Evolutionary conservation across 2,329 filamentous ascomycete genomes (phyloP), one percentile per base, ranked within the genome.

Genomic region (Fusarium chaquense): DNA sequence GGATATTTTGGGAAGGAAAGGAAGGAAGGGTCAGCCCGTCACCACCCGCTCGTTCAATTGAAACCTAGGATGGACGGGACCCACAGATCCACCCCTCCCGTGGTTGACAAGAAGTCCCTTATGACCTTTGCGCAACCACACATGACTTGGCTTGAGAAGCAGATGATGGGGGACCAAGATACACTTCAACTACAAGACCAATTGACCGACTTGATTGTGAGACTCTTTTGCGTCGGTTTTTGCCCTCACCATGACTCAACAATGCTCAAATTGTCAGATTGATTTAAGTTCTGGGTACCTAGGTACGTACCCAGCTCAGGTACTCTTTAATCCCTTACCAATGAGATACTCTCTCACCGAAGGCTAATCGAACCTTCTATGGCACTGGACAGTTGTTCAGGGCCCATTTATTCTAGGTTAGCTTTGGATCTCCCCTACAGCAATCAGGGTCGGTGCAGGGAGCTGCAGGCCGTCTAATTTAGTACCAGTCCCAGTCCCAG

Each of bases 1-100:
- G 61, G 72, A 70, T 74, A 73, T 74, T 71, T 73, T 74, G 63
- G 71, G 55, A 57, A 72, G 68, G 71, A 51, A 71, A 66, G 71
- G 45, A 57, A 73, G 56, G 40, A 43, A 43, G 41, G 62, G 67
- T 69, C 67, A 73, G 64, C 63, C 61, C 65, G 63, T 58, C 61
- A 56, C 58, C 40, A 44, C 43, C 54, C 24, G 33, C 36, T 49
- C 45, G 20, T 35, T 44, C 50, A 35, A 62, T 40, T 20, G 38
- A 22, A n/a, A 20, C 44, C n/a, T n/a, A 40, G 36, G 12, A 20
- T 6, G 26, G n/a, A 20, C 12, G 26, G n/a, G 35, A 26, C 24
- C 47, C 47, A 51, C 22, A 51, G 33, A 51, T 15, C 33, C 67
- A 70, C 68, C 64, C 68, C 68, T 52, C 52, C 46, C 64, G 68